Percentiles rank a stretch among this genome's conserved stretches.
Evolutionary conservation across 108 stramenopile species (phyloP).

Genomic region (Poteriospumella lacustris): DNA sequence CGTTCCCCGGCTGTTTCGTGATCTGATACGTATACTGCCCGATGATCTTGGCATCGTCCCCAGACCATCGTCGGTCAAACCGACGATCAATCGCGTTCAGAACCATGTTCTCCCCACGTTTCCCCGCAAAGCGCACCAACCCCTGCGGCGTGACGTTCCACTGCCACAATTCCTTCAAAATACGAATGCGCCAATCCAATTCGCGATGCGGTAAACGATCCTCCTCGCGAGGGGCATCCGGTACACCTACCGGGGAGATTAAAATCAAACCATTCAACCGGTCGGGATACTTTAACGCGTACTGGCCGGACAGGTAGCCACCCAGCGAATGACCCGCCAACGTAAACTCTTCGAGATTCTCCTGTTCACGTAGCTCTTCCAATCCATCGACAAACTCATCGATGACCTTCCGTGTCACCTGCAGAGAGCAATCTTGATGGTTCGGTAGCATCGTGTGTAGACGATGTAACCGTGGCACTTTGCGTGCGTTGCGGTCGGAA

Average conservation of each 20-base stretch:
- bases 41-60: not conserved
- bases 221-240: not conserved
- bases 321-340: slow-evolving; percentile 19
- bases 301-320: not conserved
- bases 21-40: not conserved
- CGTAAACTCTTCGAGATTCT: not conserved
- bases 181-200: not conserved
- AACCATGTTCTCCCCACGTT: not conserved
- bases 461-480: not conserved
- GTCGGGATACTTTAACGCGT: slow-evolving; percentile 9
- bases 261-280: not conserved
- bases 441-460: no score
- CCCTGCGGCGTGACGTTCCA: not conserved
- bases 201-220: not conserved
- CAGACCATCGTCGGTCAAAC: not conserved
- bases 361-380: not conserved
- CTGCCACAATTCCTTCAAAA: not conserved
- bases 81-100: not conserved
- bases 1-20: not conserved
- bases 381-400: slow-evolving; percentile 3
- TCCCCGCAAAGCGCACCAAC: not conserved
- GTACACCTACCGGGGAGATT: not conserved
- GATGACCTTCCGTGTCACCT: not conserved
- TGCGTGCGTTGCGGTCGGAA: not conserved
- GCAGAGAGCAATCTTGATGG: not conserved